Evolutionary conservation across 176 grass and related monocot genomes (phyloP), one percentile per base, ranked within the genome.

Genomic region (Phoenix dactylifera): DNA sequence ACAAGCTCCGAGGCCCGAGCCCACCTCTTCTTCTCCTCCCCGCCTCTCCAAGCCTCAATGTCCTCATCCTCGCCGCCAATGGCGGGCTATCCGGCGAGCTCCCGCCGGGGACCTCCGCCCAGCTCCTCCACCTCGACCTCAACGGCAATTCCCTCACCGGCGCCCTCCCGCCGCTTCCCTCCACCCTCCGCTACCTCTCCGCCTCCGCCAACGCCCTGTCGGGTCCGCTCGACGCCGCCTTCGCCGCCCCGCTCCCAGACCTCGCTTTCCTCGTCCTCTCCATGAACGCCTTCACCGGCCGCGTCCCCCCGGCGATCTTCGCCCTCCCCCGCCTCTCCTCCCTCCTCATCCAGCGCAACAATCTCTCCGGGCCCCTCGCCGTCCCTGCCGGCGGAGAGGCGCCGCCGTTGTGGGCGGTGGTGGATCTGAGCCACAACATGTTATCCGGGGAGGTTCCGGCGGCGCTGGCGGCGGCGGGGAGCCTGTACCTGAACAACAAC

Each of bases 401-500:
- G 18, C 20, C 51, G 63, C 50, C 25, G 51, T 15, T 68, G 65
- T 85, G 85, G 82, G 20, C 82, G 15, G 73, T 89, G 58, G 77
- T 95, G 30, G 89, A 95, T 68, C 70, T 95, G 1, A 89, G 89
- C 70, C 82, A 89, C 73, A 95, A 95, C 69, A 67, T 18, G 53
- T 55, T 95, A 60, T 65, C 85, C 5, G 89, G 89, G 18, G 32
- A 68, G 62, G 54, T 95, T 44, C 85, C 89, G 32, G 85, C 65
- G 30, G 82, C 73, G 55, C 63, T 95, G 53, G 82, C 82, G 39
- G 69, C 54, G 14, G 70, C 73, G 6, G 75, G 24, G 35, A 76
- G 66, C 30, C 79, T 95, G 54, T 95, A 89, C 85, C 52, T 89
- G 15, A 89, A 95, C 82, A 86, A 85, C 69, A 95, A 95, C 69